Conservation (phyloP, 768 basidiomycete species). For the Russula sp. region DNA sequence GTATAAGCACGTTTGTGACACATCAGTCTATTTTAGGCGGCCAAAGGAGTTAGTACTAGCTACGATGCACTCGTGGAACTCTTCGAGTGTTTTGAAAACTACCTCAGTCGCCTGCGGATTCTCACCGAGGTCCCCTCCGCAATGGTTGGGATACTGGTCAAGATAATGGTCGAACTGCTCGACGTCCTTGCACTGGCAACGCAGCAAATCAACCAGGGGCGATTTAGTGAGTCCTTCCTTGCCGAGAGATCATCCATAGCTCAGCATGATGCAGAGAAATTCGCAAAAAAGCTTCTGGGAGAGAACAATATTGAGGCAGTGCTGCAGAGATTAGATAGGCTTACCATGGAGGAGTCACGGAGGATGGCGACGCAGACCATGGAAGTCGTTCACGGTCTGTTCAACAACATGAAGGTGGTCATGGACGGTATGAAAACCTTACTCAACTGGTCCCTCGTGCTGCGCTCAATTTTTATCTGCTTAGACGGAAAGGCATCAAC, state of each 20-base stretch:
- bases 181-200: not conserved
- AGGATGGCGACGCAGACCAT: not conserved
- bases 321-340: not conserved
- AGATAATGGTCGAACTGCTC: not conserved
- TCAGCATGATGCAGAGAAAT: not conserved
- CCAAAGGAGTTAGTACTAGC: not conserved
- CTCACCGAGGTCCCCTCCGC: not conserved
- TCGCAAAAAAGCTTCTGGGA: not conserved
- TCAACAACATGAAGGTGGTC: slow-evolving; percentile 5
- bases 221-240: not conserved
- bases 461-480: not conserved
- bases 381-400: slow-evolving; percentile 1
- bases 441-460: no score
- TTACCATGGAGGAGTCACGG: not conserved
- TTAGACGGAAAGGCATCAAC: not conserved
- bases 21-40: not conserved
- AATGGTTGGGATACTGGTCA: not conserved
- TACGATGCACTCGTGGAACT: not conserved
- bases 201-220: not conserved
- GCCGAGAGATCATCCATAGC: not conserved
- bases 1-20: no score
- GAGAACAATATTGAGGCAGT: not conserved
- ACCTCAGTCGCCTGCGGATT: not conserved
- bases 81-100: slow-evolving; percentile 3
- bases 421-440: not conserved